A percentile compares a stretch with the other conserved stretches of the same genome.
Conservation (phyloP, 2,329 filamentous ascomycete species). For the Arthroderma sp. region DNA sequence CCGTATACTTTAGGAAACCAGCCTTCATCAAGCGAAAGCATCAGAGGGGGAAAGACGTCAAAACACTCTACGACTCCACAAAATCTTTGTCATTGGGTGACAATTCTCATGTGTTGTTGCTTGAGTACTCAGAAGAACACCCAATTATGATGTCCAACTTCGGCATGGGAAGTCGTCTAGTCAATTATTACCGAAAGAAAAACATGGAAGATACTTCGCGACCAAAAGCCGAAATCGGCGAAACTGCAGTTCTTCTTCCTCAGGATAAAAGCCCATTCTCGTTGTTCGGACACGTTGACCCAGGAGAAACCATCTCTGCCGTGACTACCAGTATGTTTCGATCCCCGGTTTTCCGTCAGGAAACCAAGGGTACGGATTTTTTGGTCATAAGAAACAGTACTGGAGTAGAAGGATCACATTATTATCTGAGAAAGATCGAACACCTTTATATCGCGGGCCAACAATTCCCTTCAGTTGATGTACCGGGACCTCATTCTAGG, state of each 20-base stretch:
- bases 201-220: slow-evolving; percentile 62
- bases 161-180: slow-evolving; percentile 88
- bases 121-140: slow-evolving; percentile 92
- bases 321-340: slow-evolving; percentile 93
- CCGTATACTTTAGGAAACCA: slow-evolving; percentile 61
- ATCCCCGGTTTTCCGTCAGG: slow-evolving; percentile 83
- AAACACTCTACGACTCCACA: slow-evolving; percentile 65
- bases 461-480: slow-evolving; percentile 79
- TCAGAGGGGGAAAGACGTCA: slow-evolving; percentile 63
- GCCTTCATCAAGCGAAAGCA: slow-evolving; percentile 65
- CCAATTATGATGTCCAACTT: slow-evolving; percentile 89
- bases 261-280: slow-evolving; percentile 95
- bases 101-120: slow-evolving; percentile 73
- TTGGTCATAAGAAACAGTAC: slow-evolving; percentile 72
- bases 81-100: slow-evolving; percentile 77
- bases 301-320: slow-evolving; percentile 79
- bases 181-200: slow-evolving; percentile 91
- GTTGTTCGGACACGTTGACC: slow-evolving; percentile 83
- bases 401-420: slow-evolving; percentile 60
- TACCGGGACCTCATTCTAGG: slow-evolving; percentile 83
- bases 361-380: slow-evolving; percentile 67
- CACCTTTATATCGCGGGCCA: slow-evolving; percentile 86
- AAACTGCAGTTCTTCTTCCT: slow-evolving; percentile 73
- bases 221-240: slow-evolving; percentile 72
- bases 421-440: slow-evolving; percentile 79